Base-by-base conservation (phyloP, 441 rosid genomes). In the Mallotus japonicus region DNA sequence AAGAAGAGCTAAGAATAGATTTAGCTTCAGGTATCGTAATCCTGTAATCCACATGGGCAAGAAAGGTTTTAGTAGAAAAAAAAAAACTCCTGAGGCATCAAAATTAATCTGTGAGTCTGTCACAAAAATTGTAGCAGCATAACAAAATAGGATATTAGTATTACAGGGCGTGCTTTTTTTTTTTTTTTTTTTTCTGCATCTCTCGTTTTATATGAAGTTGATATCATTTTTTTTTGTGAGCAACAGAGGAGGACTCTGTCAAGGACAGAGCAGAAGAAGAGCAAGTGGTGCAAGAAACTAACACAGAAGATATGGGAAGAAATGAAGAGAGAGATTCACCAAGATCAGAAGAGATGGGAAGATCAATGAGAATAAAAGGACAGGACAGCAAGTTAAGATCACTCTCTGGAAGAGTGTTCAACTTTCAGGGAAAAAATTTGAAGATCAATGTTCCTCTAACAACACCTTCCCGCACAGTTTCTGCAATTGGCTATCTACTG, bases 361-460 rank as follows among this genome's bases (percentile, higher is more conserved):
- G 75, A 69, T 81, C 92, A 11, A 79, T 76, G 79, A 80, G 77
- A 75, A 69, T 76, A 75, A 92, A 78, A 77, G 83, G 77, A 74
- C 85, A 87, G 47, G 93, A 86, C 28, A 73, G 81, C 46, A 89
- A 83, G 73, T 24, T 78, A 34, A 85, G 79, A 73, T 77, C 85
- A 22, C 83, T 83, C 2, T 85, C 97, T 0, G 82, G 90, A 57
- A 81, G 83, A 10, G 85, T 77, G 47, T 86, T 92, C 85, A 83
- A 73, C 68, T 86, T 84, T 76, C 95, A 89, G 14, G 96, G 98
- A 71, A 95, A 90, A 85, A 92, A 83, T 79, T 62, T 95, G 53
- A 89, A 83, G 84, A 86, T 95, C 17, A 87, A 89, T 76, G 91
- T 95, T 78, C 99, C 99, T 72, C 76, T 89, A 64, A 89, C 96